These are phyloP conservation scores for Alternaria triticina DNA, from an alignment of 2,329 filamentous ascomycete species.

Conservation along the genomic window DNA sequence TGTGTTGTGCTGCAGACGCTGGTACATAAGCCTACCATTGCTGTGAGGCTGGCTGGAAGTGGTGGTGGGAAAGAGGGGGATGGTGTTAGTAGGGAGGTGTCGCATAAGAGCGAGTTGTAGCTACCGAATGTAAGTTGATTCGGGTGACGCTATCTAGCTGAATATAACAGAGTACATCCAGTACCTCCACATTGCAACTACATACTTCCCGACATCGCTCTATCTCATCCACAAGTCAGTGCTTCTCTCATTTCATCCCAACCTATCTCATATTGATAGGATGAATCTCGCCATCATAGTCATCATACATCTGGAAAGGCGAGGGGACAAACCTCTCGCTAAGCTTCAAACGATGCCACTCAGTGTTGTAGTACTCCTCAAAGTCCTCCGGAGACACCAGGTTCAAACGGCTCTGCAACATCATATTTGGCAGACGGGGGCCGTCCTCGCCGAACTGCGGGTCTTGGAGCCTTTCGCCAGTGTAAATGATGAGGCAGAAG, in stretches of 20 bases:
- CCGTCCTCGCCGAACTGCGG: background rate
- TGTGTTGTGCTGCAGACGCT: constrained; percentile 52
- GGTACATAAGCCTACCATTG: constrained; percentile 40
- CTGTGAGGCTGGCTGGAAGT: constrained; percentile 31
- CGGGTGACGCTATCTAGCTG: background rate
- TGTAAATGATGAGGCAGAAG: background rate
- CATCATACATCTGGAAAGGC: background rate
- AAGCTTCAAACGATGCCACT: background rate
- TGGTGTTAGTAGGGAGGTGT: constrained; percentile 1
- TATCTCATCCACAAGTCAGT: background rate
- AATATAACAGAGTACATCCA: background rate
- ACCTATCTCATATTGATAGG: background rate
- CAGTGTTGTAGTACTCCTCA: background rate
- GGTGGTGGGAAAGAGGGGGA: constrained; percentile 22
- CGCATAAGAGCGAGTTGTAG: constrained; percentile 7
- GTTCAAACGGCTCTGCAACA: background rate
- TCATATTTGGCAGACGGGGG: background rate
- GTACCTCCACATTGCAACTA: background rate
- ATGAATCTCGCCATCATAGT: background rate
- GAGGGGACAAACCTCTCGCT: background rate
- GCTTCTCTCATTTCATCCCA: background rate
- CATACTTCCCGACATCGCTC: background rate
- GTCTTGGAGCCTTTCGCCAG: background rate
- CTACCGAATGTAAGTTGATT: background rate
- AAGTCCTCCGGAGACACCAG: background rate